Evolutionary conservation across 1,284 basidiomycete species (phyloP).

Genomic region (Exobasidium cylindrosporum): DNA sequence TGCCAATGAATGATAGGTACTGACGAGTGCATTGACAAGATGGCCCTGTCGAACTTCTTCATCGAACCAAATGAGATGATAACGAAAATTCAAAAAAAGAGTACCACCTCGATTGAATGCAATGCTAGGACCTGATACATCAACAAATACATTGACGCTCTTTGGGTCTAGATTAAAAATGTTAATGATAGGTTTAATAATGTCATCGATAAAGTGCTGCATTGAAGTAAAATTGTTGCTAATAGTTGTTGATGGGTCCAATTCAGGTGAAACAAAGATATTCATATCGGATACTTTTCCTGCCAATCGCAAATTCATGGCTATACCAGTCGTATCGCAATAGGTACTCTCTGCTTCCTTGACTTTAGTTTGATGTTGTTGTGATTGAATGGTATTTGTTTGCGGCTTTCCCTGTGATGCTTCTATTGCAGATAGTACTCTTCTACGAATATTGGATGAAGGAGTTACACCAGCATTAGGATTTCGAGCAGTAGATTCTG

Average conservation of each 20-base stretch:
- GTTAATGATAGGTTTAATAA: slow-evolving; percentile 50
- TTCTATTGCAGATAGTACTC: slow-evolving; percentile 53
- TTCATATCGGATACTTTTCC: slow-evolving; percentile 55
- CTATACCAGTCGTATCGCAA: slow-evolving; percentile 55
- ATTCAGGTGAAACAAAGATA: slow-evolving; percentile 53
- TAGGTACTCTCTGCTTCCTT: slow-evolving; percentile 55
- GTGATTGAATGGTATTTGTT: slow-evolving; percentile 43
- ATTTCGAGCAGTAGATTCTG: slow-evolving; percentile 10
- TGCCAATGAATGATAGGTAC: slow-evolving; percentile 83
- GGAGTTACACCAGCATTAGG: slow-evolving; percentile 45
- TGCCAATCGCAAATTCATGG: slow-evolving; percentile 54
- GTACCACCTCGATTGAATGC: slow-evolving; percentile 90
- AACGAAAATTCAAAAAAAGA: slow-evolving; percentile 81
- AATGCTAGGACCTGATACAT: slow-evolving; percentile 74
- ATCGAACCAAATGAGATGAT: slow-evolving; percentile 84
- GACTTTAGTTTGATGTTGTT: slow-evolving; percentile 52
- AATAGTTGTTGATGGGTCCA: slow-evolving; percentile 43
- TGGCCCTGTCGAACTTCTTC: slow-evolving; percentile 65
- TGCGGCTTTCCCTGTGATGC: slow-evolving; percentile 56
- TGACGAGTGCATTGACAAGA: slow-evolving; percentile 70
- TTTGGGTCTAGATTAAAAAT: slow-evolving; percentile 59
- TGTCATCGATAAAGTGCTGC: slow-evolving; percentile 46
- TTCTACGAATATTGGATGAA: slow-evolving; percentile 51
- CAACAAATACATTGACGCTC: slow-evolving; percentile 83
- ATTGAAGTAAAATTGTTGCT: slow-evolving; percentile 47